phyloP scores from a whole-genome alignment of 2,329 filamentous ascomycete genomes.

The Camptophora hylomeconis region DNA sequence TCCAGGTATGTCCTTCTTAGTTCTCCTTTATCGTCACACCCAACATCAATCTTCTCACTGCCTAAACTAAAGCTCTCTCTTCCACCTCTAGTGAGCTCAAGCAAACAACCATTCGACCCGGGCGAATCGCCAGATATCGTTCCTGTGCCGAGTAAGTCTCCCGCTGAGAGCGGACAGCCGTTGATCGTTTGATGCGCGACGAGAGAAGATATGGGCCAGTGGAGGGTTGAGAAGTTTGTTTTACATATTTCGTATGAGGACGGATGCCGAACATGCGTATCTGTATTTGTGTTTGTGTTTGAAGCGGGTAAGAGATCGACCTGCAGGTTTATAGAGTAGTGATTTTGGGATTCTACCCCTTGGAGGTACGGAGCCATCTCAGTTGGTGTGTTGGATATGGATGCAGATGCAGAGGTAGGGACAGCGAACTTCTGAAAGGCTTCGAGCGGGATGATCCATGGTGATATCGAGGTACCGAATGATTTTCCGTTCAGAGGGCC shows the following conservation, averaged over 20 bases:
- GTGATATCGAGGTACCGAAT: conserved; percentile 44
- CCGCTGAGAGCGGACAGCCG: conserved; percentile 20
- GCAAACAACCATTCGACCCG: conserved; percentile 18
- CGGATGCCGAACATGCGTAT: too few species aligned
- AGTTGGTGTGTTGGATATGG: too few species aligned
- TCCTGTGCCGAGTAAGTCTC: conserved; percentile 22
- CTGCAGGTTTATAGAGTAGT: too few species aligned
- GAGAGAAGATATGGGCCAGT: conserved; percentile 22
- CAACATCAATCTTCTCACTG: too few species aligned
- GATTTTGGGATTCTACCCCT: too few species aligned
- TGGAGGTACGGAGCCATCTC: too few species aligned
- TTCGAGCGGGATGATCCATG: conserved; percentile 48
- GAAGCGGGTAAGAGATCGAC: too few species aligned
- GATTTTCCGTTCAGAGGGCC: conserved; percentile 49
- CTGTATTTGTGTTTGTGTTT: too few species aligned
- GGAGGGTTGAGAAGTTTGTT: too few species aligned
- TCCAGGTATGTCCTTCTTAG: conserved; percentile 15
- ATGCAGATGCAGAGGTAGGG: too few species aligned
- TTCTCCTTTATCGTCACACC: too few species aligned
- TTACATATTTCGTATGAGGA: too few species aligned
- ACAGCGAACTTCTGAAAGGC: conserved; percentile 34
- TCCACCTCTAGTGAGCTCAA: conserved; percentile 20
- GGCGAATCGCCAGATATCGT: conserved; percentile 19
- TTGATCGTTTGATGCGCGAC: conserved; percentile 20
- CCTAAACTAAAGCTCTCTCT: conserved; percentile 11